Evolutionary conservation across 805 yeast species (phyloP).

Genomic region (Yarrowia alimentaria): DNA sequence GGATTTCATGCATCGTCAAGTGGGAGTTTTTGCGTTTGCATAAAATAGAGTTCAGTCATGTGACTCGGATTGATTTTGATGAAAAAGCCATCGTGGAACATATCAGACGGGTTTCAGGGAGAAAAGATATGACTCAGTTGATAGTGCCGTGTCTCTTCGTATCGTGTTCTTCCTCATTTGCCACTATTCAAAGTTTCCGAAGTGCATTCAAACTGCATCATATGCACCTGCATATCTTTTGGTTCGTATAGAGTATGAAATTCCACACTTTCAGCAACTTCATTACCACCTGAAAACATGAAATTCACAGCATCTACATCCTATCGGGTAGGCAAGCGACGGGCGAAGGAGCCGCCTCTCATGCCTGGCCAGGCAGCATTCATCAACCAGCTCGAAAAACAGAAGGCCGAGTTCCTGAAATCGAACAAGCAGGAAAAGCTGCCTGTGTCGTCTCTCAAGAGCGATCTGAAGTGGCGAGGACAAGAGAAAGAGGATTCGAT

Average conservation of each 20-base stretch:
- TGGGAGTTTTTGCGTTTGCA: neutral
- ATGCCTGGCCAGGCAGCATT: slow-evolving; percentile 20
- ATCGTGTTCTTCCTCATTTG: no score
- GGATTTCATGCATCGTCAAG: slow-evolving; percentile 5
- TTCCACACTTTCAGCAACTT: neutral
- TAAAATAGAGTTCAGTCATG: neutral
- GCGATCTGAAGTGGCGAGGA: slow-evolving; percentile 1
- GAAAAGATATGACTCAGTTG: no score
- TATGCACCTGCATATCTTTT: no score
- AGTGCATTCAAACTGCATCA: no score
- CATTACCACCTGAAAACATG: neutral
- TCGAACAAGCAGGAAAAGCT: slow-evolving; percentile 11
- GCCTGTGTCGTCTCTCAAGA: neutral
- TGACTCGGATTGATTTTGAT: neutral
- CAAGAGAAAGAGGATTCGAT: slow-evolving; percentile 2
- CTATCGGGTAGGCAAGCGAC: slow-evolving; percentile 11
- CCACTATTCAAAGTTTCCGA: no score
- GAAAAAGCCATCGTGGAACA: no score
- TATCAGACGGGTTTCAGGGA: no score
- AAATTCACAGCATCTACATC: slow-evolving; percentile 21
- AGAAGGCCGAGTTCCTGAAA: neutral
- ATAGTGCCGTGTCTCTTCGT: no score
- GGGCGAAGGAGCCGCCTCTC: slow-evolving; percentile 18
- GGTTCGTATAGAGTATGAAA: no score
- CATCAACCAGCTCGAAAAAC: slow-evolving; percentile 23